Percentiles rank a stretch among this genome's conserved stretches.
Evolutionary conservation across 2,329 filamentous ascomycete genomes (phyloP).

Genomic region (Trichoderma harzianum): DNA sequence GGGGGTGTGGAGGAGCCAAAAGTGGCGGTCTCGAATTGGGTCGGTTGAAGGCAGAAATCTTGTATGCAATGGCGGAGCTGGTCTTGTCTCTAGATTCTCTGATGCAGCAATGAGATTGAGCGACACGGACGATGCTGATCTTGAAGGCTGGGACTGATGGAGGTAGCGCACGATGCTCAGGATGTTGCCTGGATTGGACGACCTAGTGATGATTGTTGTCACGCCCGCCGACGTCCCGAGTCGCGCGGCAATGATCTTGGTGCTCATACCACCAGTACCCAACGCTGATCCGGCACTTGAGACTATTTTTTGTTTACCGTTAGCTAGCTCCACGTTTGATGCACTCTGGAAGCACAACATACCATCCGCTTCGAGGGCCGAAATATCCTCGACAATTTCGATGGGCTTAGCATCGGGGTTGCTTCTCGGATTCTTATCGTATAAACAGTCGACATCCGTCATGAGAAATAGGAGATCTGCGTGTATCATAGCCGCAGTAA

Average conservation of each 20-base stretch:
- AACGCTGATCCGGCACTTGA: slow-evolving; percentile 84
- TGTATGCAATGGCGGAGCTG: slow-evolving; percentile 67
- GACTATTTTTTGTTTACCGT: slow-evolving; percentile 47
- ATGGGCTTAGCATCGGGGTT: slow-evolving; percentile 85
- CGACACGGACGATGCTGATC: slow-evolving; percentile 35
- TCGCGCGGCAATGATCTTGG: slow-evolving; percentile 90
- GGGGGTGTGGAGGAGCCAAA: slow-evolving; percentile 94
- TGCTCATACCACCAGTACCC: slow-evolving; percentile 95
- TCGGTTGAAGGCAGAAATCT: slow-evolving; percentile 82
- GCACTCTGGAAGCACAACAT: slow-evolving; percentile 23
- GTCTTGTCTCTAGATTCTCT: slow-evolving; percentile 24
- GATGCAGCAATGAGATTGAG: slow-evolving; percentile 33
- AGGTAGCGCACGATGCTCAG: slow-evolving; percentile 76
- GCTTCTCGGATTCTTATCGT: slow-evolving; percentile 89
- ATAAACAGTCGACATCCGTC: slow-evolving; percentile 97
- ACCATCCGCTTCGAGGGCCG: slow-evolving; percentile 76
- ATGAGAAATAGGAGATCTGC: slow-evolving; percentile 96
- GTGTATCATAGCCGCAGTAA: slow-evolving; percentile 95
- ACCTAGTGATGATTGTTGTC: slow-evolving; percentile 91
- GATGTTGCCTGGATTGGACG: slow-evolving; percentile 91
- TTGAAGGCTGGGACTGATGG: not conserved
- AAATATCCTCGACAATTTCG: slow-evolving; percentile 87
- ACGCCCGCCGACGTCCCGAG: slow-evolving; percentile 92
- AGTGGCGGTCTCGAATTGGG: slow-evolving; percentile 88
- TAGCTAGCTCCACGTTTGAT: slow-evolving; percentile 20